Evolutionary conservation across 768 basidiomycete species (phyloP).

Genomic region (Boletales sp.): DNA sequence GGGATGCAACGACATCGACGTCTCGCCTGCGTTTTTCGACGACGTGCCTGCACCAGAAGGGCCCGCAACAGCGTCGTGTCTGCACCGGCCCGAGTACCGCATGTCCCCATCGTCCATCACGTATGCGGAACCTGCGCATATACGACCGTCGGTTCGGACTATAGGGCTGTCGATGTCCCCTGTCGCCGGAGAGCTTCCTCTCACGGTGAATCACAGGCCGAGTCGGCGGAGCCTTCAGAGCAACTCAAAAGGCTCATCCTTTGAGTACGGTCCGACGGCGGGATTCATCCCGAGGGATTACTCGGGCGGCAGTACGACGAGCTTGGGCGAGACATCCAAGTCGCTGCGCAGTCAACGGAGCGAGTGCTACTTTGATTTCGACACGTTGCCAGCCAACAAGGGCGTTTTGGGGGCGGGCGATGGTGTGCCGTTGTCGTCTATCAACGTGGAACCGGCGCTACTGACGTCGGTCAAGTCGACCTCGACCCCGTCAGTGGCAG

Average conservation of each 20-base stretch:
- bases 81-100: constrained; percentile 29
- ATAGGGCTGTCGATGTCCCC: not conserved
- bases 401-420: not conserved
- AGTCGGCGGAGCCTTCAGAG: constrained; percentile 1
- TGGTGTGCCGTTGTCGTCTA: not conserved
- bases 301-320: constrained; percentile 4
- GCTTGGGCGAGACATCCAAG: constrained; percentile 4
- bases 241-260: not conserved
- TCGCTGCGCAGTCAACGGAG: constrained; percentile 16
- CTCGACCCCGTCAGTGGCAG: constrained; percentile 1
- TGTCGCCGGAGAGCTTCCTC: not conserved
- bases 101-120: constrained; percentile 15
- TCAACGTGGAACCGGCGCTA: too few relatives aligned
- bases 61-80: constrained; percentile 39
- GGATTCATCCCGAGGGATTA: constrained; percentile 25
- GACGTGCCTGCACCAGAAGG: constrained; percentile 43
- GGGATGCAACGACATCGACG: constrained; percentile 25
- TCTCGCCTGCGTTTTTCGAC: constrained; percentile 45
- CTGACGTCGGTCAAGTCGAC: not conserved
- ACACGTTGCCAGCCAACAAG: constrained; percentile 15
- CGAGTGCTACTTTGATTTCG: constrained; percentile 26
- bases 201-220: not conserved
- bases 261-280: constrained; percentile 26
- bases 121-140: constrained; percentile 16
- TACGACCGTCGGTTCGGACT: constrained; percentile 6